Percentiles rank a stretch among this genome's conserved stretches.
phyloP scores from a whole-genome alignment of 2,329 filamentous ascomycete genomes.

The Penicillium sp. region DNA sequence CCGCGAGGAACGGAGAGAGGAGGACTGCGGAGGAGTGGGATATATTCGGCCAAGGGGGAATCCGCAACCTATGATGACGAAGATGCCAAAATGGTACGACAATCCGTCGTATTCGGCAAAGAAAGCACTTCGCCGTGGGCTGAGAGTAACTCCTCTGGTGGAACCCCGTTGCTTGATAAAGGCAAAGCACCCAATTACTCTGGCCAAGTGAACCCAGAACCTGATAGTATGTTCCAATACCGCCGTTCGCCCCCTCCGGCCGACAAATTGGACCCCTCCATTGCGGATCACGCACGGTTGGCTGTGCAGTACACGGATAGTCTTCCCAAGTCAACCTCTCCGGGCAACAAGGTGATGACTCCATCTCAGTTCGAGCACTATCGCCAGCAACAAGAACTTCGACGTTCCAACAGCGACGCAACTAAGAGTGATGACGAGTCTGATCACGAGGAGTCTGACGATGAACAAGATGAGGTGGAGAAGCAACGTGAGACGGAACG shows the following conservation, averaged over 20 bases:
- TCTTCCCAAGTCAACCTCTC: constrained; percentile 34
- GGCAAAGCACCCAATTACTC: constrained; percentile 13
- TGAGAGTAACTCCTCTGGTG: constrained; percentile 23
- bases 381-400: constrained; percentile 66
- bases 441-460: constrained; percentile 65
- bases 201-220: constrained; percentile 10
- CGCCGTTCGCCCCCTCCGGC: constrained; percentile 13
- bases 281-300: constrained; percentile 45
- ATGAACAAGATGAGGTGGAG: constrained; percentile 76
- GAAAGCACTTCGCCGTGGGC: constrained; percentile 24
- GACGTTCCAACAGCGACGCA: constrained; percentile 54
- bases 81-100: constrained; percentile 40
- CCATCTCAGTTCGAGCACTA: constrained; percentile 82
- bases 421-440: constrained; percentile 51
- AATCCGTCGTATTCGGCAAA: constrained; percentile 33
- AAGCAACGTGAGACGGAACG: constrained; percentile 69
- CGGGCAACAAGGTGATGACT: constrained; percentile 79
- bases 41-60: constrained; percentile 27
- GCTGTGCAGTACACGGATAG: constrained; percentile 47
- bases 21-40: constrained; percentile 31
- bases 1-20: constrained; percentile 25
- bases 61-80: constrained; percentile 37
- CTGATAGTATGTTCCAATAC: constrained; percentile 16
- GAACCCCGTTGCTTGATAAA: constrained; percentile 29
- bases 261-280: constrained; percentile 29